phyloP scores from a whole-genome alignment of 176 grass and related monocot genomes.

The Carex kokanica region DNA sequence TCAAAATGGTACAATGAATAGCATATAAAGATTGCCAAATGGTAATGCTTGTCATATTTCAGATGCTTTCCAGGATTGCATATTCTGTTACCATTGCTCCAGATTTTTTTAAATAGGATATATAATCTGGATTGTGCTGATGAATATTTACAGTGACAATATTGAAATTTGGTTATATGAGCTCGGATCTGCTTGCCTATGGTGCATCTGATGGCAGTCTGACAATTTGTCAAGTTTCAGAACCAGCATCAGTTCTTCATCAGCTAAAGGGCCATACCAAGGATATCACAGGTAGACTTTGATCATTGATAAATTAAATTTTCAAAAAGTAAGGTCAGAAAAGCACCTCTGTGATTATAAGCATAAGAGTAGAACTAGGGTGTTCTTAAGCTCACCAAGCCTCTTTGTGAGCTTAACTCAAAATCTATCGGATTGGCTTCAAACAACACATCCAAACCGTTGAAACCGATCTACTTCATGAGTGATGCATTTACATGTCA shows the following conservation, averaged over 20 bases:
- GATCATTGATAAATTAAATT: background rate
- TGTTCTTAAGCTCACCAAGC: too few species aligned
- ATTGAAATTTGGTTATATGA: conserved; percentile 88
- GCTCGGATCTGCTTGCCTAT: conserved; percentile 86
- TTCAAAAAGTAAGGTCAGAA: background rate
- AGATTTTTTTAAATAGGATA: conserved; percentile 11
- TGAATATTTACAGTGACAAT: conserved; percentile 60
- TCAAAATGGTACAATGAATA: background rate
- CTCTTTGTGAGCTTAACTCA: too few species aligned
- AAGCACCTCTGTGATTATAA: background rate
- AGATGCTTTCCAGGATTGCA: background rate
- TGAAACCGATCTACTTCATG: too few species aligned
- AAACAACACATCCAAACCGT: too few species aligned
- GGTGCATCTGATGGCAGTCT: conserved; percentile 88
- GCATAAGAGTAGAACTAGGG: background rate
- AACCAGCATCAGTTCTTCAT: conserved; percentile 71
- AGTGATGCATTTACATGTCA: too few species aligned
- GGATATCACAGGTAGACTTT: conserved; percentile 80
- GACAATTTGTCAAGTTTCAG: conserved; percentile 82
- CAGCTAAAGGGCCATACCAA: conserved; percentile 88
- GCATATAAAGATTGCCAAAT: background rate
- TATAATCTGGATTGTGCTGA: background rate
- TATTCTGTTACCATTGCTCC: conserved; percentile 25
- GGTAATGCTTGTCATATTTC: background rate
- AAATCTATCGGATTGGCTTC: too few species aligned